Percentiles rank a stretch among this genome's conserved stretches.
Conservation (phyloP, 257 asterid genomes). For the Haberlea rhodopensis region DNA sequence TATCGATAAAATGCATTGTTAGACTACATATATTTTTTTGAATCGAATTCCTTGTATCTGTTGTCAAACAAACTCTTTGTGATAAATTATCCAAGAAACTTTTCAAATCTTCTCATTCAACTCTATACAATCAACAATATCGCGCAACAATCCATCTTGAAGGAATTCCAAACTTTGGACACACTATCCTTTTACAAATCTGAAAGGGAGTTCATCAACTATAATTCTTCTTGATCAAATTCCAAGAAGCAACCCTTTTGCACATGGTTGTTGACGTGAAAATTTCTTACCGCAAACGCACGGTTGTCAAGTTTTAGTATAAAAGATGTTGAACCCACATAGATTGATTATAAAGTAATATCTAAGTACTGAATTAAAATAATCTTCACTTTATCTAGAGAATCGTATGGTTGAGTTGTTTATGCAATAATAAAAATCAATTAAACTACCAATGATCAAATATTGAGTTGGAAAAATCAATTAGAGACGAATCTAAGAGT, state of each 20-base stretch:
- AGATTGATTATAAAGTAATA: too few species aligned
- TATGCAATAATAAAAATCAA: too few species aligned
- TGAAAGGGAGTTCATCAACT: not conserved
- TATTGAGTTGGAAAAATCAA: too few species aligned
- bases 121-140: constrained; percentile 9
- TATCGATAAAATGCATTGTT: constrained; percentile 16
- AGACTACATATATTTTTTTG: constrained; percentile 17
- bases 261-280: not conserved
- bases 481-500: too few species aligned
- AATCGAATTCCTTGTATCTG: constrained; percentile 3
- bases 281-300: too few species aligned
- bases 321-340: too few species aligned
- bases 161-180: constrained; percentile 8
- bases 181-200: not conserved
- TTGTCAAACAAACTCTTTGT: constrained; percentile 10
- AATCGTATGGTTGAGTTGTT: too few species aligned
- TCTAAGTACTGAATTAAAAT: too few species aligned
- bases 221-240: constrained; percentile 17
- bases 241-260: not conserved
- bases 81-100: not conserved
- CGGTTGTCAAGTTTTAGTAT: too few species aligned
- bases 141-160: not conserved
- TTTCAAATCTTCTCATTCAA: not conserved
- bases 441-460: too few species aligned
- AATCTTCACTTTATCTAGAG: too few species aligned